phyloP scores from a whole-genome alignment of 2,329 filamentous ascomycete species.

The Passalora sequoiae region DNA sequence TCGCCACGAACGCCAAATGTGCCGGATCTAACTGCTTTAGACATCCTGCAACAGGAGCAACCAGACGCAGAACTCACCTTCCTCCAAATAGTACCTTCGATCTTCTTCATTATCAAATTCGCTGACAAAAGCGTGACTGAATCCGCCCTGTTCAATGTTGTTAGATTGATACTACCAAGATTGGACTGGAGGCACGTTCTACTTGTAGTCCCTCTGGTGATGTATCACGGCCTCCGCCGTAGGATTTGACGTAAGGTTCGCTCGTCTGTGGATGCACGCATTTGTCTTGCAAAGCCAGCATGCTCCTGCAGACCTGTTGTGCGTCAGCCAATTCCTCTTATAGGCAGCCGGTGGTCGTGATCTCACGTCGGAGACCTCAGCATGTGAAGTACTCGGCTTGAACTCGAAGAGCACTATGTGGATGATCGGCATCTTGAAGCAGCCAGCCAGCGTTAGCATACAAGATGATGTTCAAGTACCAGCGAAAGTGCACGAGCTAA shows the following conservation, averaged over 20 bases:
- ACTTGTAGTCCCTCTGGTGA: slow-evolving; percentile 59
- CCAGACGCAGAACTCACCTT: no score
- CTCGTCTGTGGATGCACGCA: slow-evolving; percentile 58
- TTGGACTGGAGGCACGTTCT: slow-evolving; percentile 15
- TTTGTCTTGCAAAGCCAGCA: slow-evolving; percentile 53
- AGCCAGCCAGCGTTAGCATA: slow-evolving; percentile 8
- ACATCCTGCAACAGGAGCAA: no score
- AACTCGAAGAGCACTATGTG: slow-evolving; percentile 67
- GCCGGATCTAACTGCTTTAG: no score
- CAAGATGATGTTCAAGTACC: no score
- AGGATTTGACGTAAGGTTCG: slow-evolving; percentile 56
- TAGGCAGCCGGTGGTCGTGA: not conserved
- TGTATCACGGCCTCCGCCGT: slow-evolving; percentile 57
- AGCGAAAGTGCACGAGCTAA: no score
- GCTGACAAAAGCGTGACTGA: slow-evolving; percentile 64
- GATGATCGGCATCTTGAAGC: slow-evolving; percentile 54
- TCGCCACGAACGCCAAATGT: slow-evolving; percentile 57
- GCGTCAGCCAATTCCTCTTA: slow-evolving; percentile 5
- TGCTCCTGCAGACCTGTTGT: slow-evolving; percentile 50
- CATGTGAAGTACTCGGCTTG: slow-evolving; percentile 47
- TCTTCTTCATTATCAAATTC: slow-evolving; percentile 62
- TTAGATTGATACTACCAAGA: not conserved
- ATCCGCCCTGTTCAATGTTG: slow-evolving; percentile 44
- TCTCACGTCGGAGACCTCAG: slow-evolving; percentile 54
- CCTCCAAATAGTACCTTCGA: slow-evolving; percentile 61